These are phyloP conservation scores for Cladosporium oxysporum DNA, from an alignment of 2,329 filamentous ascomycete genomes.

Conservation along the genomic window DNA sequence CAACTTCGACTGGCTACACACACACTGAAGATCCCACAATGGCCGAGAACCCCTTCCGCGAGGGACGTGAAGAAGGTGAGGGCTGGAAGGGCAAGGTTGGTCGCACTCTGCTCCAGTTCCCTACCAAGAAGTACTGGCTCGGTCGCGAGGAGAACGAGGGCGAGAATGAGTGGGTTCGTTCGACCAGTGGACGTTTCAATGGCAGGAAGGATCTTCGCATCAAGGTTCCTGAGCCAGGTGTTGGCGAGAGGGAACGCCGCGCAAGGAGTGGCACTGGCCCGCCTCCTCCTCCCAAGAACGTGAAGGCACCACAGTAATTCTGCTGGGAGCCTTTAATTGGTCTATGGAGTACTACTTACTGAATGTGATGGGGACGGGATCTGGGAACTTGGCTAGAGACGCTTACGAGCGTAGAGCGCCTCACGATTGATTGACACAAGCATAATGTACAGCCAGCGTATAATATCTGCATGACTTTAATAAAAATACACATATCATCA, in stretches of 20 bases:
- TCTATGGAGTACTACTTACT: not conserved
- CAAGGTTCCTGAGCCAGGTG: conserved; percentile 46
- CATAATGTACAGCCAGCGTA: conserved; percentile 12
- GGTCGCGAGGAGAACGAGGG: conserved; percentile 62
- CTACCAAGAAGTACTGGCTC: conserved; percentile 79
- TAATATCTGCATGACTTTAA: conserved; percentile 13
- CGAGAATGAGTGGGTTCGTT: conserved; percentile 68
- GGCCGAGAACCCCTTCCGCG: conserved; percentile 69
- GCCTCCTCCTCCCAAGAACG: conserved; percentile 33
- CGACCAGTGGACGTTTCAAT: conserved; percentile 62
- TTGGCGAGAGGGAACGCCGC: conserved; percentile 60
- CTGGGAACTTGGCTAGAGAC: conserved; percentile 1
- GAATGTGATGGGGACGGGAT: not conserved
- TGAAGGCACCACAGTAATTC: conserved; percentile 13
- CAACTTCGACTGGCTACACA: conserved; percentile 41
- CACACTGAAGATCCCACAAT: conserved; percentile 46
- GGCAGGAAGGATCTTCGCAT: conserved; percentile 39
- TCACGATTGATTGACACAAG: conserved; percentile 9
- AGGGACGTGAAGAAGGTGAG: conserved; percentile 69
- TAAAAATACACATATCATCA: not conserved
- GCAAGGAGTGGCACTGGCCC: conserved; percentile 64
- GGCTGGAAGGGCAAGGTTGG: conserved; percentile 79
- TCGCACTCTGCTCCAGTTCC: conserved; percentile 68
- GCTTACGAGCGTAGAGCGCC: not conserved
- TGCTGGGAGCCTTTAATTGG: not conserved